These are phyloP conservation scores for Eutypella sp. DNA, from an alignment of 2,329 filamentous ascomycete genomes.

Conservation along the genomic window DNA sequence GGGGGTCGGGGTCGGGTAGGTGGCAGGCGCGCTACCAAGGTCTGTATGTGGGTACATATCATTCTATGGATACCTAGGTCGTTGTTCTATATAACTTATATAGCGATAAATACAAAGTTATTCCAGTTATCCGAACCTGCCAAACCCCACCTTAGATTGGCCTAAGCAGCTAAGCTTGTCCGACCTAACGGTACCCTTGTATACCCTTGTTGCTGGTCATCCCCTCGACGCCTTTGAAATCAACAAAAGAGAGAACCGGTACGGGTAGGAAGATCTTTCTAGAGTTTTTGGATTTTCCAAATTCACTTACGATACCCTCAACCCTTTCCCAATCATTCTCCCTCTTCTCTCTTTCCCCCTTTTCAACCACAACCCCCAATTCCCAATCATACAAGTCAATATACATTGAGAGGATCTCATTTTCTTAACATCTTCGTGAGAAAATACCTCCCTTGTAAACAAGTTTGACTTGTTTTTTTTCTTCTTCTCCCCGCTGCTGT, in stretches of 20 bases:
- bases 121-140: too few relatives aligned
- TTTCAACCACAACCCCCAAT: background rate
- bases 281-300: background rate
- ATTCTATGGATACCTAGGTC: too few relatives aligned
- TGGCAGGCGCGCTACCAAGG: too few relatives aligned
- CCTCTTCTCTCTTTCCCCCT: too few relatives aligned
- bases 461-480: too few relatives aligned
- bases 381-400: background rate
- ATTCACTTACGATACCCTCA: background rate
- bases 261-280: background rate
- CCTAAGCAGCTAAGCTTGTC: too few relatives aligned
- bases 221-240: constrained; percentile 2
- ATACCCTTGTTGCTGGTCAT: background rate
- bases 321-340: background rate
- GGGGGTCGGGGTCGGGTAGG: too few relatives aligned
- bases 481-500: constrained; percentile 20
- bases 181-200: background rate
- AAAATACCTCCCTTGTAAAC: constrained; percentile 17
- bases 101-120: too few relatives aligned
- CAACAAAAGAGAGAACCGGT: background rate
- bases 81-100: too few relatives aligned
- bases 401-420: background rate
- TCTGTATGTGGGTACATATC: too few relatives aligned
- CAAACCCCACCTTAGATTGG: too few relatives aligned
- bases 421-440: constrained; percentile 14